Evolutionary conservation across 805 yeast genomes (phyloP).

Genomic region (Saccharomycopsis amapae): DNA sequence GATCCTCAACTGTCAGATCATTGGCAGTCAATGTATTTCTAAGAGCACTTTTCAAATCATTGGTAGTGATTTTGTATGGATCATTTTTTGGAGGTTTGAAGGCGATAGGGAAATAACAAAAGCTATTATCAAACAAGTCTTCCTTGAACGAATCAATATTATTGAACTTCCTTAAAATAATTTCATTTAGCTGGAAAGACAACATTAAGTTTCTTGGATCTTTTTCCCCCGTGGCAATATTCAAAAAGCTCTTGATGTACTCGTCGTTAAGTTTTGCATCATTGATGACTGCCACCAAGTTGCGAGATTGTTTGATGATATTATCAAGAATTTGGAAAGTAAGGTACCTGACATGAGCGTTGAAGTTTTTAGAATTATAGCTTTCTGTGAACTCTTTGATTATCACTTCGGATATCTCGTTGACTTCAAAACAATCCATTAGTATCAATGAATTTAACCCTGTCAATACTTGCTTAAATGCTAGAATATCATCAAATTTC

Average conservation of each 20-base stretch:
- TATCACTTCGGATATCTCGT: constrained; percentile 32
- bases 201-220: constrained; percentile 82
- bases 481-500: constrained; percentile 52
- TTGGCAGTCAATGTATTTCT: constrained; percentile 58
- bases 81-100: constrained; percentile 81
- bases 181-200: constrained; percentile 52
- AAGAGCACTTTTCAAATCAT: constrained; percentile 57
- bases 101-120: constrained; percentile 95
- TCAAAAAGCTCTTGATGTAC: constrained; percentile 52
- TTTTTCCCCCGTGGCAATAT: constrained; percentile 79
- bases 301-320: constrained; percentile 30
- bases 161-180: constrained; percentile 37
- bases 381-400: constrained; percentile 31
- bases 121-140: constrained; percentile 78
- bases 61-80: constrained; percentile 73
- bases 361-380: constrained; percentile 50
- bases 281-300: background rate
- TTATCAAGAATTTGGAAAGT: constrained; percentile 46
- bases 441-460: constrained; percentile 47
- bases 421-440: constrained; percentile 41
- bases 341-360: constrained; percentile 55
- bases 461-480: constrained; percentile 43
- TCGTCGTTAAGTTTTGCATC: constrained; percentile 29
- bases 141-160: constrained; percentile 40
- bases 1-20: constrained; percentile 57